A percentile compares a stretch with the other conserved stretches of the same genome.
Evolutionary conservation across 1,284 basidiomycete genomes (phyloP).

Genomic region (Leccinum brunneo-olivaceum): DNA sequence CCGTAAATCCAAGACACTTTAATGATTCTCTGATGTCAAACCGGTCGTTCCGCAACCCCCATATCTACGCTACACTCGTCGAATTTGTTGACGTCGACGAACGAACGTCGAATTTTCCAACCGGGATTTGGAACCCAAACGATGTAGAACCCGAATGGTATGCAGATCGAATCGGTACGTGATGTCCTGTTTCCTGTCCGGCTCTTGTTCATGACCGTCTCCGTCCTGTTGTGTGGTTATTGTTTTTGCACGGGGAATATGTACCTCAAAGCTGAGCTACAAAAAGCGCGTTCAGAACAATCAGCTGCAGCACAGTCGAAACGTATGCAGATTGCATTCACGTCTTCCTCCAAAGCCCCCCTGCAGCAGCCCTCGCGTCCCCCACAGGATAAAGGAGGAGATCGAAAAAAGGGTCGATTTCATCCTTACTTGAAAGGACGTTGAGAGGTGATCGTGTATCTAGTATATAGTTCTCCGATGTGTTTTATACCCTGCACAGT

Average conservation of each 20-base stretch:
- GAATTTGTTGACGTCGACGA: slow-evolving; percentile 89
- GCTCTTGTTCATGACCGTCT: slow-evolving; percentile 23
- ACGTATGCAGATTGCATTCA: slow-evolving; percentile 31
- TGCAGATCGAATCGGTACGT: slow-evolving; percentile 63
- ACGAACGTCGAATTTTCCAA: slow-evolving; percentile 72
- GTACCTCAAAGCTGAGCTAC: slow-evolving; percentile 37
- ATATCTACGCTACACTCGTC: slow-evolving; percentile 88
- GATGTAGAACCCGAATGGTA: slow-evolving; percentile 60
- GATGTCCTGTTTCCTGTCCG: not conserved
- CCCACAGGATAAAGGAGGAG: slow-evolving; percentile 15
- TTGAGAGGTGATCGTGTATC: slow-evolving; percentile 18
- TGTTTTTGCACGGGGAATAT: slow-evolving; percentile 12
- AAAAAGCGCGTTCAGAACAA: slow-evolving; percentile 39
- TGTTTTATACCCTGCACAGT: not conserved
- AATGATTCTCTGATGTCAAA: slow-evolving; percentile 89
- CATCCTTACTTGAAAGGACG: slow-evolving; percentile 22
- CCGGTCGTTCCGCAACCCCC: slow-evolving; percentile 89
- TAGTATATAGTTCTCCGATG: slow-evolving; percentile 10
- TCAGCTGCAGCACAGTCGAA: slow-evolving; percentile 26
- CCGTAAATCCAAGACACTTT: slow-evolving; percentile 74
- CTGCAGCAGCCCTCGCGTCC: slow-evolving; percentile 8
- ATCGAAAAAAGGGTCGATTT: slow-evolving; percentile 22
- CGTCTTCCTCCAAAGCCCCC: slow-evolving; percentile 19
- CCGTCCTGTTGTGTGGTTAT: slow-evolving; percentile 4
- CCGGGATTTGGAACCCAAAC: slow-evolving; percentile 61